Evolutionary conservation across 2,329 filamentous ascomycete species (phyloP), one percentile per base, ranked within the genome.

Genomic region (Kalmusia sp.): DNA sequence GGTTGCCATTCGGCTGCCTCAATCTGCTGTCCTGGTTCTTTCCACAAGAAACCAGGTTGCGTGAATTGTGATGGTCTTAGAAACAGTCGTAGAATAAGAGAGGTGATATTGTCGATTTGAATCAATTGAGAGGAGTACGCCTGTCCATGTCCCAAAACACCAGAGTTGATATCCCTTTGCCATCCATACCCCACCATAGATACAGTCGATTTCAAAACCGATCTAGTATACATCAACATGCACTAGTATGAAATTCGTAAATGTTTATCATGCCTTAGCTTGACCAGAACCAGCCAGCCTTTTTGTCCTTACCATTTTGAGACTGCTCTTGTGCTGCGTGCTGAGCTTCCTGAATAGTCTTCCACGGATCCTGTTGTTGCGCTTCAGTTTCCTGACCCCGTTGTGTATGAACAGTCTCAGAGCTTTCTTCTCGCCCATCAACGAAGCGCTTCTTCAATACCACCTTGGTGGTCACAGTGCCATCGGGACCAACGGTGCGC

Each of bases 401-500:
- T 34, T 70, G 62, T 0, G 76, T 80, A 30, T 85, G 80, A 3
- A 81, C 72, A 6, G 80, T 83, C 59, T 86, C 82, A 7, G 81
- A 79, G 28, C 72, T 83, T 65, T 87, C 84, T 63, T 87, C 85
- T 3, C 79, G 76, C 0, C 85, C 85, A 71, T 87, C 84, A 1
- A 81, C 75, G 61, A 86, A 88, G 2, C 82, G 77, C 62, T 82
- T 83, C 57, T 83, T 87, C 14, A 84, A 71, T 8, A 85, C 73
- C 1, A 80, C 79, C 59, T 82, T 85, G 0, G 82, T 87, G 7
- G 82, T 81, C 2, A 86, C 72, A 0, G 81, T 82, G 11, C 85
- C 85, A 64, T 87, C 84, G 0, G 82, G 76, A 2, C 81, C 72
- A 2, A 79, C 80, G 3, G 76, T 80, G 3, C 82, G 81, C 57